Conservation (phyloP, 148 eudicot genomes). For the Persicaria maculosa region DNA sequence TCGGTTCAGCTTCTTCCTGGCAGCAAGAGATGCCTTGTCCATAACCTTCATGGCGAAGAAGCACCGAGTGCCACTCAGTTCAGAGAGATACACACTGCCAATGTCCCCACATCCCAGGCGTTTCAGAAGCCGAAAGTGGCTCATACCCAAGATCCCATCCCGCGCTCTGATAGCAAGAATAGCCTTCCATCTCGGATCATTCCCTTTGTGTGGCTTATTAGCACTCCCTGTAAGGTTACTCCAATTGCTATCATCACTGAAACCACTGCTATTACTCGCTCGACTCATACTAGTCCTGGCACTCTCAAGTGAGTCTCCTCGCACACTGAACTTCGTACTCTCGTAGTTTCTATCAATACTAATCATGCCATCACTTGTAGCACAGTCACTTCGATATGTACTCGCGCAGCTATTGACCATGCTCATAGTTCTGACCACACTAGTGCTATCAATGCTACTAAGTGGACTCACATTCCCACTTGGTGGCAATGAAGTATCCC, state of each 20-base stretch:
- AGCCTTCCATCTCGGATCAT: slow-evolving; percentile 24
- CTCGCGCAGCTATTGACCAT: slow-evolving; percentile 16
- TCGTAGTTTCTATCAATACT: slow-evolving; percentile 14
- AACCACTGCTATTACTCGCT: slow-evolving; percentile 14
- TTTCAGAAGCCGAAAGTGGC: slow-evolving; percentile 22
- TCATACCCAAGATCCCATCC: slow-evolving; percentile 19
- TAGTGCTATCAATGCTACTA: slow-evolving; percentile 16
- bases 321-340: slow-evolving; percentile 13
- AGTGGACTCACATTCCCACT: slow-evolving; percentile 19
- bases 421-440: slow-evolving; percentile 19
- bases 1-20: slow-evolving; percentile 29
- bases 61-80: slow-evolving; percentile 22
- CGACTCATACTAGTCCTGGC: slow-evolving; percentile 17
- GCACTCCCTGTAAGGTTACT: slow-evolving; percentile 20
- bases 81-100: slow-evolving; percentile 37
- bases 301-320: slow-evolving; percentile 18
- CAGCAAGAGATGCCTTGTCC: slow-evolving; percentile 33
- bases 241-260: slow-evolving; percentile 16
- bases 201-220: slow-evolving; percentile 22
- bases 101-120: slow-evolving; percentile 27
- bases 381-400: slow-evolving; percentile 16
- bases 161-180: slow-evolving; percentile 15
- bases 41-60: slow-evolving; percentile 36
- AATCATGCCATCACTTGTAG: slow-evolving; percentile 18
- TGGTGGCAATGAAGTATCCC: slow-evolving; percentile 19